Percentiles rank a stretch among this genome's conserved stretches.
phyloP scores from a whole-genome alignment of 805 yeast species.

The Saturnispora sekii region DNA sequence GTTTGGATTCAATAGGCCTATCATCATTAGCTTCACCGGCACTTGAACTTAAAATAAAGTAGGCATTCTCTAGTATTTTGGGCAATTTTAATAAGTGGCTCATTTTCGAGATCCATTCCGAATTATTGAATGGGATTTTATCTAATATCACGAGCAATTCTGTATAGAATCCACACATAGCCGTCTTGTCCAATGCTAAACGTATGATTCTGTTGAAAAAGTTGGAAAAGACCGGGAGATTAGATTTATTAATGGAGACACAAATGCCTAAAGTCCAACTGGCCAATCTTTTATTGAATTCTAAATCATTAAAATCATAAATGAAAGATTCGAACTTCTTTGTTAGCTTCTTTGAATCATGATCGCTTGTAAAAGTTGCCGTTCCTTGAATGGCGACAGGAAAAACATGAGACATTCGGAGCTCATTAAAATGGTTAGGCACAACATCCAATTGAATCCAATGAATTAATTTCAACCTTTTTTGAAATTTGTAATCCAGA shows the following conservation, averaged over 20 bases:
- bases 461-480: neutral
- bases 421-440: neutral
- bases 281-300: neutral
- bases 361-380: neutral
- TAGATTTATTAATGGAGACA: neutral
- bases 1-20: conserved; percentile 2
- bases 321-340: neutral
- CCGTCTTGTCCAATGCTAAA: neutral
- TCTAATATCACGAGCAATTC: neutral
- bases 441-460: conserved; percentile 1
- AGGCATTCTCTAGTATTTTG: conserved; percentile 1
- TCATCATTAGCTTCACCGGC: neutral
- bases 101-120: conserved; percentile 2
- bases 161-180: neutral
- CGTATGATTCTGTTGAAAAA: conserved; percentile 5
- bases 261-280: conserved; percentile 3
- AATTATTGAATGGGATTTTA: neutral
- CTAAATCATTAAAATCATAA: neutral
- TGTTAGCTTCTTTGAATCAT: neutral
- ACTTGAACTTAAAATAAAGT: conserved; percentile 2
- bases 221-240: neutral
- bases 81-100: neutral
- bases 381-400: neutral
- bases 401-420: neutral
- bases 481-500: neutral